Base-by-base conservation (phyloP, 2,329 filamentous ascomycete genomes). In the Cadophora gregata region DNA sequence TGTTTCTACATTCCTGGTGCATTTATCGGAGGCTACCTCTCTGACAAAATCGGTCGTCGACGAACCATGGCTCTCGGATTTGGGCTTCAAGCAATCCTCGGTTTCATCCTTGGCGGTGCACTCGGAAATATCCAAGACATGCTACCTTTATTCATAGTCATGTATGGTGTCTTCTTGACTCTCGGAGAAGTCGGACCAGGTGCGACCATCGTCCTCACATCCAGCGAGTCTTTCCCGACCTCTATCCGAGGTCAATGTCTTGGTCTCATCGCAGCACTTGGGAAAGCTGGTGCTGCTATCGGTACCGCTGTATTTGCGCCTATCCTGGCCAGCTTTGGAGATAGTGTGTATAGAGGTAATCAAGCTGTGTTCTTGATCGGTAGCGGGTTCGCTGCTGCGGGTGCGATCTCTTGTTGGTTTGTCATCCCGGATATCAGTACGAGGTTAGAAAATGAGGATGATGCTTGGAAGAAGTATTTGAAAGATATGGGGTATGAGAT, bases 61-160 rank as follows among this genome's bases (percentile, higher is more conserved):
- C 77, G 83, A 71, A 85, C 81, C 1, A 85, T 85, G 82, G 79
- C 81, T 0, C 74, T 86, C 1, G 84, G 84, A 0, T 86, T 85
- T 61, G 68, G 75, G 0, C 68, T 82, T 24, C 80, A 81, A 73
- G 79, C 79, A 2, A 67, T 81, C 24, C 76, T 85, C 10, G 84
- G 83, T 0, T 83, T 86, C 63, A 76, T 85, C 42, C 76, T 86
- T 0, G 84, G 83, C 1, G 82, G 82, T 3, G 82, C 83, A 0
- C 77, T 82, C 16, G 72, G 72, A 0, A 78, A 76, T 0, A 83
- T 86, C 50, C 80, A 84, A 69, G 77, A 60, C 0, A 73, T 85
- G 1, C 81, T 85, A 36, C 81, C 83, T 0, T 77, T 85, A 0
- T 85, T 86, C 64, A 74, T 86, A 0, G 80, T 85, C 4, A 74